Percentiles rank a stretch among this genome's conserved stretches.
Evolutionary conservation across 495 filamentous ascomycete genomes (phyloP).

Genomic region (Aspergillus haitiensis): DNA sequence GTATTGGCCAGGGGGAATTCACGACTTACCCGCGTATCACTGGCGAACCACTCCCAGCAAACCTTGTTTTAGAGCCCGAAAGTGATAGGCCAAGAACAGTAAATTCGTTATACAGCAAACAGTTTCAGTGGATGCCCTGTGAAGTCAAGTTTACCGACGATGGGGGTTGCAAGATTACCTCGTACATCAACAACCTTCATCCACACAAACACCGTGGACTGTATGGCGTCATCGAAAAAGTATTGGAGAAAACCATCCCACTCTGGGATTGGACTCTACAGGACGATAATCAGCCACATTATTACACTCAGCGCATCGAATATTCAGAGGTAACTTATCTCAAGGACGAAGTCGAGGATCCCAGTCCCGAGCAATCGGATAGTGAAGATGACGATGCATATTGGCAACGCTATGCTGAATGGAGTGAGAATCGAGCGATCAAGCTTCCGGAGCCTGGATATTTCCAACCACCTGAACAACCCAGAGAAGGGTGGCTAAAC

Average conservation of each 20-base stretch:
- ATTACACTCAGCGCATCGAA: neutral
- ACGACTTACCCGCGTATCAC: neutral
- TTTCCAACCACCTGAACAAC: neutral
- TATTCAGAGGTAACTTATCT: slow-evolving; percentile 2
- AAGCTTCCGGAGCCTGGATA: slow-evolving; percentile 2
- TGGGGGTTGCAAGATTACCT: slow-evolving; percentile 34
- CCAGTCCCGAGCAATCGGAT: neutral
- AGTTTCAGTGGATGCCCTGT: slow-evolving; percentile 62
- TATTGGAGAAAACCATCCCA: slow-evolving; percentile 49
- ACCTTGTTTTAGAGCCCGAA: neutral
- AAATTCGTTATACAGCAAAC: slow-evolving; percentile 8
- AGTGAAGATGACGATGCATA: neutral
- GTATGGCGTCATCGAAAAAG: slow-evolving; percentile 49
- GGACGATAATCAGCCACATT: neutral
- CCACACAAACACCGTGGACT: slow-evolving; percentile 45
- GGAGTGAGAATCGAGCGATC: neutral
- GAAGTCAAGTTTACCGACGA: slow-evolving; percentile 46
- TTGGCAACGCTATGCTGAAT: neutral
- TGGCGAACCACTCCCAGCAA: neutral
- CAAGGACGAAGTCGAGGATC: neutral
- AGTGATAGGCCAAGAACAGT: neutral
- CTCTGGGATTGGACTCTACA: slow-evolving; percentile 45
- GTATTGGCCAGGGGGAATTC: slow-evolving; percentile 6
- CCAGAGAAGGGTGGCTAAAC: neutral
- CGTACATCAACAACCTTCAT: slow-evolving; percentile 65